Percentiles rank a stretch among this genome's conserved stretches.
phyloP scores from a whole-genome alignment of 1,284 basidiomycete species.

The Cutaneotrichosporon cyanovorans region DNA sequence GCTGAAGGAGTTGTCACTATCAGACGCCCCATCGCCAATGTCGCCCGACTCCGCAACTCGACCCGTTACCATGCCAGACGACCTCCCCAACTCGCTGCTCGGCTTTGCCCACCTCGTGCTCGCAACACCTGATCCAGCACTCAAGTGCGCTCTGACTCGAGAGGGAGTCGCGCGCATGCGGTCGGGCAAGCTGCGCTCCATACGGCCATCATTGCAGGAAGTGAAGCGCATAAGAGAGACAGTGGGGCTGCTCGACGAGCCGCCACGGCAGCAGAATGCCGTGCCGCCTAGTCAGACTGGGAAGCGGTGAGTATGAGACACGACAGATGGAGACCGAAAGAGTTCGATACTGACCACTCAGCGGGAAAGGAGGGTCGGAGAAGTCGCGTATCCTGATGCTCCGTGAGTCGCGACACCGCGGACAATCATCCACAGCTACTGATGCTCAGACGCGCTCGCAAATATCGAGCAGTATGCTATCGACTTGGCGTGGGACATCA shows the following conservation, averaged over 20 bases:
- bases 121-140: conserved; percentile 37
- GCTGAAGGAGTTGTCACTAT: conserved; percentile 14
- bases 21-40: conserved; percentile 8
- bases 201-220: conserved; percentile 32
- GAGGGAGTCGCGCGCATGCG: conserved; percentile 34
- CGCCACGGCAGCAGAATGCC: conserved; percentile 59
- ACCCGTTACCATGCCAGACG: conserved; percentile 15
- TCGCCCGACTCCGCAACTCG: neutral
- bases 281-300: conserved; percentile 54
- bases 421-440: neutral
- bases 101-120: conserved; percentile 44
- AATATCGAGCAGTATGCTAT: conserved; percentile 91
- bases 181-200: conserved; percentile 29
- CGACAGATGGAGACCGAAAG: conserved; percentile 34
- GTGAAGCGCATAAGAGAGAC: conserved; percentile 23
- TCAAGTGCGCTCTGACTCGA: conserved; percentile 43
- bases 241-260: conserved; percentile 53
- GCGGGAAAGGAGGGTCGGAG: conserved; percentile 52
- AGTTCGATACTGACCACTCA: conserved; percentile 22
- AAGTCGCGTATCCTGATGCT: conserved; percentile 68
- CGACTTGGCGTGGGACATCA: conserved; percentile 78
- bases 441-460: conserved; percentile 55
- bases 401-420: conserved; percentile 41
- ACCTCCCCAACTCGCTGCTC: conserved; percentile 36
- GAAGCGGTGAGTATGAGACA: conserved; percentile 18